Percentiles rank a stretch among this genome's conserved stretches.
Evolutionary conservation across 202 grass and related monocot species (phyloP).

Genomic region (Elaeis oleifera): DNA sequence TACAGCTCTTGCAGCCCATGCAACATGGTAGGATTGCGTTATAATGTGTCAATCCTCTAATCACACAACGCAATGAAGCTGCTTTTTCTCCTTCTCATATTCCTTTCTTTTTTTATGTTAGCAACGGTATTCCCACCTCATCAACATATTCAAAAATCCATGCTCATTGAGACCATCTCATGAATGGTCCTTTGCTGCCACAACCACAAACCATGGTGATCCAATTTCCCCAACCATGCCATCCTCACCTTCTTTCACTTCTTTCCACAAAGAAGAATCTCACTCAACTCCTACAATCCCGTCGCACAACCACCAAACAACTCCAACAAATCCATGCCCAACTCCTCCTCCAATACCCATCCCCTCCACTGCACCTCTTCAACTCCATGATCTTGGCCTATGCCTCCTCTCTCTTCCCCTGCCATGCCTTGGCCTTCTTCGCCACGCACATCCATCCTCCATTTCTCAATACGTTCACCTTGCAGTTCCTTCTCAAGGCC

Average conservation of each 20-base stretch:
- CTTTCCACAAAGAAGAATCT: not conserved
- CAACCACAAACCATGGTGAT: no score
- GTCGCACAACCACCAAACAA: not conserved
- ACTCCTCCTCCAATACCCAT: not conserved
- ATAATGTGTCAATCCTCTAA: no score
- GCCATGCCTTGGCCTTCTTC: not conserved
- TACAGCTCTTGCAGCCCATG: no score
- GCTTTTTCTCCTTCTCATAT: no score
- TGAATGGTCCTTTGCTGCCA: no score
- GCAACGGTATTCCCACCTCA: no score
- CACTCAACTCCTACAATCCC: not conserved
- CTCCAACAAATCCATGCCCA: constrained; percentile 5
- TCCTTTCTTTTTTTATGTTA: no score
- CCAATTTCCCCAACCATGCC: not conserved
- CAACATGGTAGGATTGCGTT: no score
- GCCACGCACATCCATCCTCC: not conserved
- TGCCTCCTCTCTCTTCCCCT: not conserved
- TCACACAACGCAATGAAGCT: no score
- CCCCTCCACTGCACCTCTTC: not conserved
- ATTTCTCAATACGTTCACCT: not conserved
- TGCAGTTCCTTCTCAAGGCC: constrained; percentile 1
- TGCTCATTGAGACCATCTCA: no score
- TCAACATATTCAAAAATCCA: no score
- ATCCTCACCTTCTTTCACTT: not conserved
- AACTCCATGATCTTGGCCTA: not conserved